Evolutionary conservation across 345 rosid genomes (phyloP).

Genomic region (Brassica nigra): DNA sequence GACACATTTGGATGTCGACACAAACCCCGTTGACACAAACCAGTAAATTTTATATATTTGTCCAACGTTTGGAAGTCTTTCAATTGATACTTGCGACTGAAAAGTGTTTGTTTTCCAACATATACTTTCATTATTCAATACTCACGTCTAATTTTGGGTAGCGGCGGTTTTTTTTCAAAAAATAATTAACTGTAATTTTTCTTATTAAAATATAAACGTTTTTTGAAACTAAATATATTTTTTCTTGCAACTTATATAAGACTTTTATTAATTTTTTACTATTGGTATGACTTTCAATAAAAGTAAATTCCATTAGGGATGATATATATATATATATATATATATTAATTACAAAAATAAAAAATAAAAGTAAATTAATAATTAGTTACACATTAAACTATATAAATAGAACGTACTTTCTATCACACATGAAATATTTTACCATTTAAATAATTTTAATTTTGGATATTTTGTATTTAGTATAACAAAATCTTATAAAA

Average conservation of each 20-base stretch:
- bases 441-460: too few relatives aligned
- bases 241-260: neutral
- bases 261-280: too few relatives aligned
- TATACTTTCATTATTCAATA: neutral
- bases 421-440: too few relatives aligned
- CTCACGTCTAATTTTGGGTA: neutral
- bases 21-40: neutral
- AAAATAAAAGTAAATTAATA: too few relatives aligned
- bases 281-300: too few relatives aligned
- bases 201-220: too few relatives aligned
- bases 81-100: neutral
- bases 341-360: too few relatives aligned
- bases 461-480: too few relatives aligned
- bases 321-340: too few relatives aligned
- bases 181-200: neutral
- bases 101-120: neutral
- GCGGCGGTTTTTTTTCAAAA: neutral
- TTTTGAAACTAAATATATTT: neutral
- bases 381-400: neutral
- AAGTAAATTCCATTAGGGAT: too few relatives aligned
- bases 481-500: too few relatives aligned
- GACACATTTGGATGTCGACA: neutral
- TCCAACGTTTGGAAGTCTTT: neutral
- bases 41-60: neutral
- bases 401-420: too few relatives aligned